Base-by-base conservation (phyloP, 1,284 basidiomycete genomes). In the Inonotus hispidus region DNA sequence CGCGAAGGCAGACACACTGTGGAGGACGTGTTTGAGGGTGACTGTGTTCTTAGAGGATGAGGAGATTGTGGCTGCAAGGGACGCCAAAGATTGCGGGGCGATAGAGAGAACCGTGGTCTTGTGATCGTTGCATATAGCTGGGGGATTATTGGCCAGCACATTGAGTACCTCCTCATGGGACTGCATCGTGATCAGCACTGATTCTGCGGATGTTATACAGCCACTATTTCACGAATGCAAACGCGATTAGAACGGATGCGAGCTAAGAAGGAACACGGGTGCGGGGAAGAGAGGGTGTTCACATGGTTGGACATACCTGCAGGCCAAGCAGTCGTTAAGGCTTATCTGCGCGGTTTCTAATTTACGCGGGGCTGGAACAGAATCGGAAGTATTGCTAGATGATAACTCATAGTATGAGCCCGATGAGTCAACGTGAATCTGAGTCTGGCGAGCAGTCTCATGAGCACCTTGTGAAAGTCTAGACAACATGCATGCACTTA, bases 151-250 rank as follows among this genome's bases (percentile, higher is more conserved):
- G 46, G 79, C 73, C 25, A 97, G 80, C 67, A 92, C 89, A 56
- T 82, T 82, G 47, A 95, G 81, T 1, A 99, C 92, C 73, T 99
- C 95, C 25, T 86, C 85, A 70, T 98, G 95, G 14, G 93, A 96
- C 74, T 99, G 97, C 63, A 97, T 83, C n/a, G 93, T 95, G 71
- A 99, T 97, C 62, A 99, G 83, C 39, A 99, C 89, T 13, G 93
- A 96, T 79, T 99, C 96, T 38, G 96, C 96, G 53, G 95, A 97
- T 1, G 96, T 99, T 69, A 99, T 98, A 70, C 96, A 99, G 1
- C 96, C 96, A 64, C 95, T 97, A 32, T 32, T 32, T 32, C 32
- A 32, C 32, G 8, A 32, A 32, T 32, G 67, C n/a, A 59, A 63
- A 58, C 60, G 55, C 45, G 37, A 54, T 56, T 53, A 64, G 58